Evolutionary conservation across 139 green algal species (phyloP), one percentile per base, ranked within the genome.

Genomic region (Diplosphaera chodatii): DNA sequence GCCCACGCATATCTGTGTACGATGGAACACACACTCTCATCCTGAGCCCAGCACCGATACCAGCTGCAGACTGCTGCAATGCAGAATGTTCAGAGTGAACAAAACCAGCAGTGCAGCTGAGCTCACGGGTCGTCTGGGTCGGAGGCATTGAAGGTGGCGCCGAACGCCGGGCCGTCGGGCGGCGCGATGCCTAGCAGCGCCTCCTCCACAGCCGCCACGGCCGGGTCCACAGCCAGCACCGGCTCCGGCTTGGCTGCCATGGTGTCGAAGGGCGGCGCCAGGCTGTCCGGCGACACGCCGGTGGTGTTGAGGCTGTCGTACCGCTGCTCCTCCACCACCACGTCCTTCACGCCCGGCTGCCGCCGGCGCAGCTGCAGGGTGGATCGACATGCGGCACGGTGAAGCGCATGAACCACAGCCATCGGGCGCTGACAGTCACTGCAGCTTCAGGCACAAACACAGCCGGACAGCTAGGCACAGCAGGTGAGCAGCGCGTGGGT

Each of bases 1-100:
- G 85, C 85, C 85, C 85, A 90, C 3, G 79, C 80, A 74, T 87
- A 88, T 18, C 78, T 73, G 48, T 80, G 72, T 27, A 73, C 70
- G 29, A 25, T 30, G n/a, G 18, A 5, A 22, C 34, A 25, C 10
- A 48, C 66, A 40, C 69, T 28, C 23, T 18, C 28, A 34, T n/a
- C n/a, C n/a, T n/a, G n/a, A n/a, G n/a, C n/a, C n/a, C n/a, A n/a
- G n/a, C n/a, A n/a, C n/a, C n/a, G n/a, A n/a, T n/a, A n/a, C n/a
- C n/a, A n/a, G n/a, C n/a, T n/a, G n/a, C n/a, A n/a, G n/a, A n/a
- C n/a, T n/a, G n/a, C n/a, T n/a, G n/a, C n/a, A n/a, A n/a, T n/a
- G n/a, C n/a, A n/a, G n/a, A n/a, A n/a, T n/a, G n/a, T n/a, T n/a
- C n/a, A n/a, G n/a, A n/a, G n/a, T n/a, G n/a, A n/a, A n/a, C n/a